These are phyloP conservation scores for Sclerospora graminicola DNA, from an alignment of 352 stramenopile species.

Conservation along the genomic window DNA sequence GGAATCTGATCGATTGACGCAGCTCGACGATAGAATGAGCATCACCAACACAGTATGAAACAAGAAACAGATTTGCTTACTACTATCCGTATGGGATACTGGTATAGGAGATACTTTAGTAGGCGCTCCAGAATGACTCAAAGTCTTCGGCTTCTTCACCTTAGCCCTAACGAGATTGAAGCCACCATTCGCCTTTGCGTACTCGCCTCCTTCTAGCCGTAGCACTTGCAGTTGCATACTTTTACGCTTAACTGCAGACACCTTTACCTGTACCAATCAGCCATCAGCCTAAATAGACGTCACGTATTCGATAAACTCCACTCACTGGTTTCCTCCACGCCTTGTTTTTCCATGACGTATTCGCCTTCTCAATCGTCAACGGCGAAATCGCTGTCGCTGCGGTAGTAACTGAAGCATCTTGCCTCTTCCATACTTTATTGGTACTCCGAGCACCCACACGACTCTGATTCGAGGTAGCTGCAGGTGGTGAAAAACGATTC, in stretches of 20 bases:
- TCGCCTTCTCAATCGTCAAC: neutral
- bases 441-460: slow-evolving; percentile 11
- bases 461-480: slow-evolving; percentile 1
- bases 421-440: slow-evolving; percentile 52
- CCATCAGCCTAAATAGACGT: slow-evolving; percentile 1
- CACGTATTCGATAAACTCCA: neutral
- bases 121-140: neutral
- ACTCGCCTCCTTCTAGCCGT: slow-evolving; percentile 54
- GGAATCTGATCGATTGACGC: slow-evolving; percentile 18
- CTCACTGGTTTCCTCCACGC: slow-evolving; percentile 26
- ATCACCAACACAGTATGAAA: neutral
- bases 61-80: slow-evolving; percentile 2
- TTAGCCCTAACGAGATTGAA: slow-evolving; percentile 60
- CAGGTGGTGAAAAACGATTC: slow-evolving; percentile 16
- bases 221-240: slow-evolving; percentile 47
- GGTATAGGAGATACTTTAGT: slow-evolving; percentile 1
- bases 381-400: neutral
- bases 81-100: slow-evolving; percentile 11
- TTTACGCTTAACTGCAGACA: slow-evolving; percentile 20
- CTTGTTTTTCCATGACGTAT: slow-evolving; percentile 11
- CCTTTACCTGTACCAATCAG: slow-evolving; percentile 15
- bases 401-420: slow-evolving; percentile 2
- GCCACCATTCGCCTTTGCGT: slow-evolving; percentile 58
- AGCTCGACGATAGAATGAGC: neutral
- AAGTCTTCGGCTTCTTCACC: slow-evolving; percentile 22